Conservation (phyloP, 805 yeast species). For the Wickerhamomyces hampshirensis region DNA sequence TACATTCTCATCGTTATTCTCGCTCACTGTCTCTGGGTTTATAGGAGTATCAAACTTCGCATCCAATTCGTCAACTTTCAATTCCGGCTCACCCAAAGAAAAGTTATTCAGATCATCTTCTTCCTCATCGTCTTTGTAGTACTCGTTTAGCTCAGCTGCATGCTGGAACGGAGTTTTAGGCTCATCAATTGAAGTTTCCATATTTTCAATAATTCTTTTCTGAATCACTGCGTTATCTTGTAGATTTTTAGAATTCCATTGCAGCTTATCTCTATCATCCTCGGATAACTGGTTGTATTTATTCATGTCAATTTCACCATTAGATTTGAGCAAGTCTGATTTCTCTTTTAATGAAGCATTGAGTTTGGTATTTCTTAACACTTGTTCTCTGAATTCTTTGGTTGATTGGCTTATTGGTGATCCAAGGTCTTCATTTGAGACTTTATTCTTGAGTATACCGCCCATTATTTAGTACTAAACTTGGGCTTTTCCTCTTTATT, state of each 20-base stretch:
- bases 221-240: slow-evolving; percentile 59
- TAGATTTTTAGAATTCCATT: slow-evolving; percentile 84
- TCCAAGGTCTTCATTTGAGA: slow-evolving; percentile 23
- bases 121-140: slow-evolving; percentile 65
- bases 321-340: slow-evolving; percentile 23
- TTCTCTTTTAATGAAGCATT: slow-evolving; percentile 53
- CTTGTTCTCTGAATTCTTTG: slow-evolving; percentile 55
- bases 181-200: slow-evolving; percentile 69
- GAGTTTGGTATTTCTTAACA: slow-evolving; percentile 70
- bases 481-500: not conserved
- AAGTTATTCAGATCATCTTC: slow-evolving; percentile 43
- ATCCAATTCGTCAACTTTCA: slow-evolving; percentile 28
- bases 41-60: slow-evolving; percentile 6
- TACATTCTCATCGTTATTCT: not conserved
- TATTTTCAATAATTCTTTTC: slow-evolving; percentile 46
- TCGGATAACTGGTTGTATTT: slow-evolving; percentile 7
- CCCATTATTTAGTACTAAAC: slow-evolving; percentile 18
- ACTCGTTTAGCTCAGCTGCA: slow-evolving; percentile 72
- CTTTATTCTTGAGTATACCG: slow-evolving; percentile 53
- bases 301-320: slow-evolving; percentile 10
- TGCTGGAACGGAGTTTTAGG: slow-evolving; percentile 96
- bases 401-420: slow-evolving; percentile 30
- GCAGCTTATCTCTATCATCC: slow-evolving; percentile 39
- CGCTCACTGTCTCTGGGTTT: slow-evolving; percentile 10
- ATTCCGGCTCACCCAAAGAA: slow-evolving; percentile 54